Percentiles rank a stretch among this genome's conserved stretches.
Evolutionary conservation across 345 rosid genomes (phyloP).

Genomic region (Dovyalis caffra): DNA sequence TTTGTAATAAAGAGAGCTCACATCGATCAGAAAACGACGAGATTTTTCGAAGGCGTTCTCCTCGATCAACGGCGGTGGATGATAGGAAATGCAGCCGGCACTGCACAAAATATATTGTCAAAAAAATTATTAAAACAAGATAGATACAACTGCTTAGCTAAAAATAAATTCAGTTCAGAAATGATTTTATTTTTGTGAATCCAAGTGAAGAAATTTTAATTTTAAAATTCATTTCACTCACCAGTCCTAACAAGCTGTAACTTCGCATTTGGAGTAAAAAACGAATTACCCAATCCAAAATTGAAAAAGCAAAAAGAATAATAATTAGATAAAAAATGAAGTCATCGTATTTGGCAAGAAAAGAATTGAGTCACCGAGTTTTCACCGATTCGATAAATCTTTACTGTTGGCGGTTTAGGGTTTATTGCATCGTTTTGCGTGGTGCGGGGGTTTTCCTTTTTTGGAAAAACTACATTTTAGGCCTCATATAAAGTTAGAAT

Average conservation of each 20-base stretch:
- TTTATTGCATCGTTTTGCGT: too few relatives aligned
- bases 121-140: background rate
- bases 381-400: background rate
- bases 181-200: background rate
- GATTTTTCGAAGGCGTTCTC: conserved; percentile 15
- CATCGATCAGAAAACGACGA: conserved; percentile 38
- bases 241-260: conserved; percentile 49
- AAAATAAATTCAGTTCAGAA: background rate
- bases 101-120: conserved; percentile 28
- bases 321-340: background rate
- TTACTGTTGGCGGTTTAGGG: too few relatives aligned
- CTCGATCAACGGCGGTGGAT: conserved; percentile 21
- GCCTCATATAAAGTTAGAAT: too few relatives aligned
- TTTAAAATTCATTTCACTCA: conserved; percentile 25
- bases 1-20: conserved; percentile 15
- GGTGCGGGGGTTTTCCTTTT: too few relatives aligned
- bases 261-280: conserved; percentile 38
- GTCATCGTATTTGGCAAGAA: conserved; percentile 22
- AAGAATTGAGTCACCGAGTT: background rate
- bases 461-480: too few relatives aligned
- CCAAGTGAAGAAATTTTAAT: background rate
- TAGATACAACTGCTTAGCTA: background rate
- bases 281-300: background rate
- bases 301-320: background rate
- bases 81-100: conserved; percentile 47